Conservation (phyloP, 1,139 yeast species). For the Chernovozyma sophiae-reginae region DNA sequence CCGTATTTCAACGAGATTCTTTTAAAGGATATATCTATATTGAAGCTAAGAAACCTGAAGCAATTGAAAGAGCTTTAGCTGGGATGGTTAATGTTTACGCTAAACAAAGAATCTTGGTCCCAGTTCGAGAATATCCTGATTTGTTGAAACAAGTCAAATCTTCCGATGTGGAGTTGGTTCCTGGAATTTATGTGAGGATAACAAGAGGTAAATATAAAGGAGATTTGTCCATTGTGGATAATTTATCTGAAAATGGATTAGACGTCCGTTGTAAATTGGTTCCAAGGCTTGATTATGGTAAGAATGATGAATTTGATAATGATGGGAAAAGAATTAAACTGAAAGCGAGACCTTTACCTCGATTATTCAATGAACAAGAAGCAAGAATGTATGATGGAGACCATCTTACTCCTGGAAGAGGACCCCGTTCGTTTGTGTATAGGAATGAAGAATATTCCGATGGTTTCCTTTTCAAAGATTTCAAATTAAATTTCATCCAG, state of each 20-base stretch:
- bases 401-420: constrained; percentile 69
- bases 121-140: constrained; percentile 94
- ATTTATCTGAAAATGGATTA: constrained; percentile 88
- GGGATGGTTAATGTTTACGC: constrained; percentile 86
- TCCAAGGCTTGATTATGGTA: constrained; percentile 90
- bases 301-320: constrained; percentile 53
- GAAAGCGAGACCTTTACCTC: constrained; percentile 76
- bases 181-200: constrained; percentile 89
- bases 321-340: constrained; percentile 50
- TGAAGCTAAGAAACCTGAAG: constrained; percentile 92
- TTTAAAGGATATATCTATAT: constrained; percentile 88
- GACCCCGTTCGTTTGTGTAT: constrained; percentile 69
- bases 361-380: constrained; percentile 75
- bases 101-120: constrained; percentile 74
- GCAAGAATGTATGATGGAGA: constrained; percentile 51
- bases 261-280: constrained; percentile 90
- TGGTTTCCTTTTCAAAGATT: constrained; percentile 84
- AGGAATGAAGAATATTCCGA: constrained; percentile 85
- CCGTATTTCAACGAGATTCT: constrained; percentile 94
- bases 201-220: constrained; percentile 90
- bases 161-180: constrained; percentile 80
- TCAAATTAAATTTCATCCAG: constrained; percentile 75
- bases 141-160: constrained; percentile 86
- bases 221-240: constrained; percentile 90
- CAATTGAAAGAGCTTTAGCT: constrained; percentile 79